Evolutionary conservation across 176 grass and related monocot species (phyloP).

Genomic region (Zizania latifolia): DNA sequence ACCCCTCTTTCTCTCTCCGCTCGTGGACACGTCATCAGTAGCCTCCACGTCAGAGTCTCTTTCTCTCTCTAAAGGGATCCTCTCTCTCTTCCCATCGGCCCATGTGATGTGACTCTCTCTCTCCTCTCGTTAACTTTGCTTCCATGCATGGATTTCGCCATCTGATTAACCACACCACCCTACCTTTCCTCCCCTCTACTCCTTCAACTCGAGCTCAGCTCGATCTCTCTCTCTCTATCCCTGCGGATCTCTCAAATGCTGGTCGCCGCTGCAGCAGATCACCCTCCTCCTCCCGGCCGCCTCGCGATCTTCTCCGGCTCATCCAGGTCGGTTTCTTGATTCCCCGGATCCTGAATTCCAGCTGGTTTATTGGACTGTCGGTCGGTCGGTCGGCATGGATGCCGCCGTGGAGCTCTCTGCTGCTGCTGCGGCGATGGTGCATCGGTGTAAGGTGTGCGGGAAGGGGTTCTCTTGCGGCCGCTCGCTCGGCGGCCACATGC

Average conservation of each 20-base stretch:
- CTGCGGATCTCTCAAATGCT: slow-evolving; percentile 41
- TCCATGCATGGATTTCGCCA: slow-evolving; percentile 72
- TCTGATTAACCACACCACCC: too few species aligned
- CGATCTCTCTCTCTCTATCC: neutral
- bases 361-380: too few species aligned
- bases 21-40: neutral
- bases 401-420: slow-evolving; percentile 19
- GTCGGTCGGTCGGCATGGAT: slow-evolving; percentile 12
- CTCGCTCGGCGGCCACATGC: slow-evolving; percentile 66
- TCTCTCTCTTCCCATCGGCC: neutral
- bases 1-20: too few species aligned
- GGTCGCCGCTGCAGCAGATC: neutral
- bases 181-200: slow-evolving; percentile 54
- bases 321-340: slow-evolving; percentile 5
- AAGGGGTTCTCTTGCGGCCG: slow-evolving; percentile 54
- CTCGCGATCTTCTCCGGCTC: too few species aligned
- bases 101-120: slow-evolving; percentile 18
- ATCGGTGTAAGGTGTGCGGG: slow-evolving; percentile 54
- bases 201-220: slow-evolving; percentile 30
- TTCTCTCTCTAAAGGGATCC: neutral
- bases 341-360: neutral
- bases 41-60: neutral
- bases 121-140: slow-evolving; percentile 31
- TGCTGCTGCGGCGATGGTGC: slow-evolving; percentile 8
- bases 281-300: too few species aligned